Evolutionary conservation across 257 asterid genomes (phyloP).

Genomic region (Schizonepeta tenuifolia): DNA sequence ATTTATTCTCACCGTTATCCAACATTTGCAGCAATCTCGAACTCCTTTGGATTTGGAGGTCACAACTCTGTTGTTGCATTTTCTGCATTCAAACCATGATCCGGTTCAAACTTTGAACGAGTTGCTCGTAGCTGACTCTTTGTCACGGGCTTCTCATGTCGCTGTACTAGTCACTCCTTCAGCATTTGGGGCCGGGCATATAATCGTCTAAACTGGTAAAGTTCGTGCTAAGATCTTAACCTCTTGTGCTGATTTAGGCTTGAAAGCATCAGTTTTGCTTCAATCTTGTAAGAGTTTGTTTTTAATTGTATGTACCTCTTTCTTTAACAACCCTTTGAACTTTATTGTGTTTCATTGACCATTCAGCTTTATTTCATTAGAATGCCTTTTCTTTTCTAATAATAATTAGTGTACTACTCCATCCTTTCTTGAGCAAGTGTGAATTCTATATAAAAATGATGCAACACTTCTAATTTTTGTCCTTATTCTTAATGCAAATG

Average conservation of each 20-base stretch:
- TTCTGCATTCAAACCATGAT: conserved; percentile 77
- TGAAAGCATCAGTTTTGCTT: conserved; percentile 21
- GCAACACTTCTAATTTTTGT: too few relatives aligned
- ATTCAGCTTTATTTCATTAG: not conserved
- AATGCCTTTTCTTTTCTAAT: not conserved
- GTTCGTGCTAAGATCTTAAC: conserved; percentile 27
- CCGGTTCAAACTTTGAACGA: conserved; percentile 14
- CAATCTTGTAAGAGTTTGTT: conserved; percentile 11
- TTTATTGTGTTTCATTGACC: not conserved
- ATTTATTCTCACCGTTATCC: not conserved
- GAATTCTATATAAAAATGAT: too few relatives aligned
- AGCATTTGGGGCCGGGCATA: conserved; percentile 22
- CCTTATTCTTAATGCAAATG: too few relatives aligned
- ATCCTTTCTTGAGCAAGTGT: too few relatives aligned
- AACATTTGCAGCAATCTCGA: conserved; percentile 69
- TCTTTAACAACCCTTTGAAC: not conserved
- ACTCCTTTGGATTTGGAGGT: conserved; percentile 85
- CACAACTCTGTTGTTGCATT: conserved; percentile 81
- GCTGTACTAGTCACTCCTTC: conserved; percentile 20
- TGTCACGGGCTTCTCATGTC: not conserved
- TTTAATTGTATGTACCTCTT: not conserved
- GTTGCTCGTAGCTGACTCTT: conserved; percentile 16
- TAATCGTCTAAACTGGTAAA: conserved; percentile 31
- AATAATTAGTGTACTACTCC: too few relatives aligned
- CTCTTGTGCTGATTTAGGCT: not conserved